These are phyloP conservation scores for Diaporthe citri DNA, from an alignment of 2,329 filamentous ascomycete species.

Conservation along the genomic window DNA sequence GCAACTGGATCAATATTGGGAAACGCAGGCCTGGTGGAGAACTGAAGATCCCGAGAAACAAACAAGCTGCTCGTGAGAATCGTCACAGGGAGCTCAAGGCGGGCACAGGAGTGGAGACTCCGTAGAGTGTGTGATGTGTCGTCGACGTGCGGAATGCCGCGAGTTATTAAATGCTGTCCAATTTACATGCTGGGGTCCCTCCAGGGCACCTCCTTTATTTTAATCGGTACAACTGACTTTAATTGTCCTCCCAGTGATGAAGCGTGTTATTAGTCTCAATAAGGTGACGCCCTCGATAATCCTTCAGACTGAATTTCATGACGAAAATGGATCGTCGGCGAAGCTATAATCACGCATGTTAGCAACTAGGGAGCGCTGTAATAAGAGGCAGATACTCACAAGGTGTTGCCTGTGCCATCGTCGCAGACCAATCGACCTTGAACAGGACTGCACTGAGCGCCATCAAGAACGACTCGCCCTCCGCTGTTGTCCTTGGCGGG, in stretches of 20 bases:
- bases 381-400: background rate
- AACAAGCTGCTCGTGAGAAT: background rate
- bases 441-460: background rate
- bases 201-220: background rate
- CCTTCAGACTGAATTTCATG: background rate
- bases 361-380: background rate
- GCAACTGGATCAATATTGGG: too few species aligned
- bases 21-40: background rate
- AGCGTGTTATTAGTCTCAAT: background rate
- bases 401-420: background rate
- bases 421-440: constrained; percentile 3
- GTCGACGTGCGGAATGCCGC: background rate
- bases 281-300: background rate
- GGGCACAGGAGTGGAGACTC: too few species aligned
- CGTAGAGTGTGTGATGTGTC: too few species aligned
- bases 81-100: background rate
- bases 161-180: background rate
- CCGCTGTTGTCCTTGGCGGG: constrained; percentile 5
- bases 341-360: background rate
- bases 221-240: background rate
- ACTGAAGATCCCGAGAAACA: background rate
- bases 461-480: background rate
- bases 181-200: background rate
- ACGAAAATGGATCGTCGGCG: background rate
- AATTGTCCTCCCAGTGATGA: background rate